These are phyloP conservation scores for Candida lessepsii DNA, from an alignment of 805 yeast genomes.

Conservation along the genomic window DNA sequence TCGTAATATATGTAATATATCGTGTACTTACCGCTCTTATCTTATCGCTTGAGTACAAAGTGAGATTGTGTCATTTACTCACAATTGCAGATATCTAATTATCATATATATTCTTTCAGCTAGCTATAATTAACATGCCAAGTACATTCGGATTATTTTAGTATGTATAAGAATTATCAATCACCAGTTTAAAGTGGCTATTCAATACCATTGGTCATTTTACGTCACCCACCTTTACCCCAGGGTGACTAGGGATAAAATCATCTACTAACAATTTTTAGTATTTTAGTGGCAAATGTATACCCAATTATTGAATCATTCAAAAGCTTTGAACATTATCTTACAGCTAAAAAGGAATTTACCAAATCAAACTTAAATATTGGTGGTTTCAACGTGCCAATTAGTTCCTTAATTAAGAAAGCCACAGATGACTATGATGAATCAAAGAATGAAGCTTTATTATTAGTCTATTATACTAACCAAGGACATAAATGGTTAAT, in stretches of 20 bases:
- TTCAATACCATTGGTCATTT: too few relatives aligned
- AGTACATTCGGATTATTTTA: constrained; percentile 8
- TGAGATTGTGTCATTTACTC: constrained; percentile 8
- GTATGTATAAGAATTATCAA: constrained; percentile 9
- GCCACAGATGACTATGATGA: constrained; percentile 20
- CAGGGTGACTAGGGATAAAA: constrained; percentile 6
- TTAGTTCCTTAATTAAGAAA: constrained; percentile 31
- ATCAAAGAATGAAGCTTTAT: constrained; percentile 10
- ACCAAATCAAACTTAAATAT: constrained; percentile 29
- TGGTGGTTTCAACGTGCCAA: constrained; percentile 41
- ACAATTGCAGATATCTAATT: not conserved
- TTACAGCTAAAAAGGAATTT: constrained; percentile 27
- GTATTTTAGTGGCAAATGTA: constrained; percentile 50
- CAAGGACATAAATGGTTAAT: constrained; percentile 41
- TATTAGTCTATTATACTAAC: constrained; percentile 13
- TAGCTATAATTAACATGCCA: constrained; percentile 6
- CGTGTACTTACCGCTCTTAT: constrained; percentile 5
- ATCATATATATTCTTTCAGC: not conserved
- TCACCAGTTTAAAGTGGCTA: too few relatives aligned
- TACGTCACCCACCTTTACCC: too few relatives aligned
- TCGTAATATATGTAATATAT: not conserved
- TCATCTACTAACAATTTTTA: constrained; percentile 6
- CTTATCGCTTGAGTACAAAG: constrained; percentile 9
- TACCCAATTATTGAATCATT: constrained; percentile 64
- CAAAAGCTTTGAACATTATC: constrained; percentile 50